Conservation (phyloP, 148 eudicot species). For the Linanthus parryae region DNA sequence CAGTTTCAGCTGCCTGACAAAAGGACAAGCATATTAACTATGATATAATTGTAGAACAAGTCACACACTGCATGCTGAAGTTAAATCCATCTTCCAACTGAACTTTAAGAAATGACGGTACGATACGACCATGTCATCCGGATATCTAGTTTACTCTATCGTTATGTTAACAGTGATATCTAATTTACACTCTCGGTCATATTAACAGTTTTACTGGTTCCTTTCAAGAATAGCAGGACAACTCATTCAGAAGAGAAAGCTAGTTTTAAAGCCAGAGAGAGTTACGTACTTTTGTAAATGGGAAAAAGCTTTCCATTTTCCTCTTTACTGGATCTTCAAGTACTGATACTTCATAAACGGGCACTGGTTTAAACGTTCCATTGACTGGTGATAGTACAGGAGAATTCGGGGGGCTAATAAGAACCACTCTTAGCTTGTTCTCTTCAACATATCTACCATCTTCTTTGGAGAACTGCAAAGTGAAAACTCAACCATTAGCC, state of each 20-base stretch:
- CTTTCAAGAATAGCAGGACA: not conserved
- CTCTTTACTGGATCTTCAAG: constrained; percentile 16
- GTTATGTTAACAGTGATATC: too few species aligned
- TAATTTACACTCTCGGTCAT: too few species aligned
- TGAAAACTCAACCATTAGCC: too few species aligned
- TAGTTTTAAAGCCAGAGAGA: too few species aligned
- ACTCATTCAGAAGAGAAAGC: too few species aligned
- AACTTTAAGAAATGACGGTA: not conserved
- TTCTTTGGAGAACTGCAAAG: constrained; percentile 52
- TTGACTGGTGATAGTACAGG: constrained; percentile 43
- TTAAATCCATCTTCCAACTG: not conserved
- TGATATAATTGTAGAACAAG: not conserved
- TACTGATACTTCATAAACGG: constrained; percentile 16
- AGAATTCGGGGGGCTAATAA: constrained; percentile 46
- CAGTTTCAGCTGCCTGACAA: not conserved
- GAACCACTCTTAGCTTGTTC: constrained; percentile 69
- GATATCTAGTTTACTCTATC: too few species aligned
- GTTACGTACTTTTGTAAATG: constrained; percentile 15
- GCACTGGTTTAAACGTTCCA: constrained; percentile 38
- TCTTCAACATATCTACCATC: constrained; percentile 59
- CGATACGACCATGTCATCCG: not conserved
- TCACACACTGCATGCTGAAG: not conserved
- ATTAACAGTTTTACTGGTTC: too few species aligned
- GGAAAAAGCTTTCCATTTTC: constrained; percentile 7
- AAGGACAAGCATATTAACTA: not conserved